Percentiles rank a stretch among this genome's conserved stretches.
phyloP scores from a whole-genome alignment of 202 grass and related monocot species.

The Setaria italica region DNA sequence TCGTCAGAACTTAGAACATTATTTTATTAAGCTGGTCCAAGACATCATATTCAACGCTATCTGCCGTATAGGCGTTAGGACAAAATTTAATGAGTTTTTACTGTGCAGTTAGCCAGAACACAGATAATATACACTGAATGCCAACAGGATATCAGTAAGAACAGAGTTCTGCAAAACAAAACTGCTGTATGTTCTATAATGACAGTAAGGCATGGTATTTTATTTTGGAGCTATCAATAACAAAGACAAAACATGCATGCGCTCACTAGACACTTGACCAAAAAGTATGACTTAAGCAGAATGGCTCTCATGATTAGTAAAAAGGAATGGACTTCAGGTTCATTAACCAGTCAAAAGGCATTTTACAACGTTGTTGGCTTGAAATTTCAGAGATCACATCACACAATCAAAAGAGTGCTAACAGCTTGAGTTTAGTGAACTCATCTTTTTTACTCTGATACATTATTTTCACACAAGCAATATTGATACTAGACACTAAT shows the following conservation, averaged over 20 bases:
- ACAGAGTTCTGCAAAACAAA: not conserved
- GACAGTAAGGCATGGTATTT: not conserved
- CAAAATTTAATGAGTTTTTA: not conserved
- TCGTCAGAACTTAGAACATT: not conserved
- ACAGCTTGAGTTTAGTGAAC: constrained; percentile 13
- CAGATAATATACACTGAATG: not conserved
- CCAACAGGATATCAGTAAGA: not conserved
- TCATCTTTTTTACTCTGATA: not conserved
- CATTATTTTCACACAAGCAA: not conserved
- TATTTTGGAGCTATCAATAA: not conserved
- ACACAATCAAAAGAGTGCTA: not conserved
- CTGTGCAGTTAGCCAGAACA: not conserved
- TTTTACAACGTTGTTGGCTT: not conserved
- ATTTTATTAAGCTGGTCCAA: not conserved
- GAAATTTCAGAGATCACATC: not conserved
- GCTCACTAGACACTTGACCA: not conserved
- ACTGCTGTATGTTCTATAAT: not conserved
- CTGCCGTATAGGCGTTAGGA: not conserved
- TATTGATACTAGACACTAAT: not conserved
- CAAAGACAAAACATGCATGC: not conserved
- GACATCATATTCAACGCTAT: not conserved
- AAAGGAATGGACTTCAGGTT: not conserved
- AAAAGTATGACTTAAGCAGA: not conserved
- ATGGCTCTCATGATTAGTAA: not conserved
- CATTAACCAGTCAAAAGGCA: not conserved